Base-by-base conservation (phyloP, 352 stramenopile genomes). In the Globisporangium iwayamae region DNA sequence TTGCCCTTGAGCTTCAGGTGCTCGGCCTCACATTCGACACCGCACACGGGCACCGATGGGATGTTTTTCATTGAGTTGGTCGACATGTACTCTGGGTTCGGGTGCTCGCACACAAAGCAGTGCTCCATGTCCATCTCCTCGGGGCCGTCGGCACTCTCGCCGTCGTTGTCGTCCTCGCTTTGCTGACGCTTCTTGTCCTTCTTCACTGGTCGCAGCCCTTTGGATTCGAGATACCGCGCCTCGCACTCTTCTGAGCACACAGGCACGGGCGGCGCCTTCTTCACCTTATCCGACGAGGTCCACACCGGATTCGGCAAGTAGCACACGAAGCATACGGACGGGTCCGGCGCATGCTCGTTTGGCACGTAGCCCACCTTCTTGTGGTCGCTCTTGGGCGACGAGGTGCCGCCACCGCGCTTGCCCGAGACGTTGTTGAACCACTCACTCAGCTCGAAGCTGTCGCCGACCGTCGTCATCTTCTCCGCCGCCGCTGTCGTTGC, bases 371-470 rank as follows among this genome's bases (percentile, higher is more conserved):
- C 64, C 20, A 80, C 73, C 11, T 70, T 50, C 25, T 71, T 76
- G 62, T 68, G 64, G 70, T 76, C 56, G 64, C 66, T 54, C 63
- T 78, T 55, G 32, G 66, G 64, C 30, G 60, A 51, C 48, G 48
- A 41, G 36, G 11, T 11, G 36, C 36, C 55, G 11, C 51, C 56
- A 14, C 30, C n/a, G 48, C 50, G 60, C 41, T 71, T 74, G 58
- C 45, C 38, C 5, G 62, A 58, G 47, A 68, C 48, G 51, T 53
- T 71, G 62, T 93, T 93, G 67, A 90, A 93, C 85, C 85, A 93
- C 76, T 86, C 81, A 70, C 83, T 90, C 39, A 93, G 75, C 75
- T 90, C 76, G 57, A 93, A 93, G 50, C 78, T 72, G 46, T 89
- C 79, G 53, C 74, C 76, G 51, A 88, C 69, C 28, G 59, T 66